phyloP scores from a whole-genome alignment of 1,139 yeast genomes.

The Scheffersomyces insectosa region DNA sequence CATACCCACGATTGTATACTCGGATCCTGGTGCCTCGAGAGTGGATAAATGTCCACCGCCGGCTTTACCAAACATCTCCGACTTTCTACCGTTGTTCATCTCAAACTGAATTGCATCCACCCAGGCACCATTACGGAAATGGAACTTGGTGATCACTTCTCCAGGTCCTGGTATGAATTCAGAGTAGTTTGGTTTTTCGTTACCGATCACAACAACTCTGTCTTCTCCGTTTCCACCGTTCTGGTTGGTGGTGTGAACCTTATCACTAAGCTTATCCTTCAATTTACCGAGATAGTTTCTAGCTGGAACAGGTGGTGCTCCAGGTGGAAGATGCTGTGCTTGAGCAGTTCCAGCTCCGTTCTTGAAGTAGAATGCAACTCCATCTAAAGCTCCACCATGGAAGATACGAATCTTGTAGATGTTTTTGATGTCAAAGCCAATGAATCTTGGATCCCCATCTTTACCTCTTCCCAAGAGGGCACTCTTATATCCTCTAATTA shows the following conservation, averaged over 20 bases:
- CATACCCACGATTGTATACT: conserved; percentile 61
- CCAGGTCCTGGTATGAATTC: conserved; percentile 58
- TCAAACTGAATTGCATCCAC: conserved; percentile 80
- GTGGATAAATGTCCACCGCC: conserved; percentile 68
- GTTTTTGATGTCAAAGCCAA: conserved; percentile 31
- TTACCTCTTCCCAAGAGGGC: conserved; percentile 39
- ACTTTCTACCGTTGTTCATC: conserved; percentile 49
- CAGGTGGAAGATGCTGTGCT: conserved; percentile 3
- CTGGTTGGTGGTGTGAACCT: conserved; percentile 14
- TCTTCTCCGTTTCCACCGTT: conserved; percentile 7
- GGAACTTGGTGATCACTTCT: conserved; percentile 61
- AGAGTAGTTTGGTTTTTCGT: conserved; percentile 53
- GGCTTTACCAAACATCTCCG: conserved; percentile 59
- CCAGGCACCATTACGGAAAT: conserved; percentile 81
- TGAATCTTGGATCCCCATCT: conserved; percentile 18
- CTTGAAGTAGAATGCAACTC: conserved; percentile 42
- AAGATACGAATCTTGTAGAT: conserved; percentile 57
- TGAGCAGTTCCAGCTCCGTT: conserved; percentile 3
- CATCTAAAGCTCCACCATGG: conserved; percentile 80
- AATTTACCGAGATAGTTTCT: conserved; percentile 45
- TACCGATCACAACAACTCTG: conserved; percentile 55
- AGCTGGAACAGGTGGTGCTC: conserved; percentile 46
- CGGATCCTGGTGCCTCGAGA: conserved; percentile 57
- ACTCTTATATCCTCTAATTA: conserved; percentile 48
- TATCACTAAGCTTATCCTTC: background rate